Evolutionary conservation across 2,329 filamentous ascomycete genomes (phyloP), one percentile per base, ranked within the genome.

Genomic region (Nigrospora osmanthi): DNA sequence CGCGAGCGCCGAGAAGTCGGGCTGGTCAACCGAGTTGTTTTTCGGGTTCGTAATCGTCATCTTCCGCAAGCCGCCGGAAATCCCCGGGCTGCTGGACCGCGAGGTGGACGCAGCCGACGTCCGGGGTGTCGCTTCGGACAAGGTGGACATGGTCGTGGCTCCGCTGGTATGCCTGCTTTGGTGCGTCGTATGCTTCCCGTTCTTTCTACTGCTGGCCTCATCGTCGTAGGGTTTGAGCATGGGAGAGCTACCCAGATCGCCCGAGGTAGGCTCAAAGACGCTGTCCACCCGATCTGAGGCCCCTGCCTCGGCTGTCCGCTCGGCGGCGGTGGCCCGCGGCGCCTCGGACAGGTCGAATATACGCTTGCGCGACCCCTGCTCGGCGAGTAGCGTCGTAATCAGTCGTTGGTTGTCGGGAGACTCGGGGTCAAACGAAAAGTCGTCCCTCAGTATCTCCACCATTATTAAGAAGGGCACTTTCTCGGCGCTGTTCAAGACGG

Each of bases 381-480:
- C 80, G 16, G 73, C 68, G 16, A 83, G 49, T n/a, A 86, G 62
- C 9, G 66, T 76, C 11, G 68, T 65, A 32, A 86, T 62, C 17
- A 93, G 66, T 43, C 78, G 73, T 57, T 85, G 75, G 54, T 93
- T 93, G 50, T 88, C 83, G 28, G 76, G 70, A 1, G 81, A 83
- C 31, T 85, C 80, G 0, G 87, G 85, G 54, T 91, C 83, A 55
- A 93, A 93, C 32, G 83, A 83, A 58, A 93, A 91, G 56, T 93
- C 87, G 52, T 91, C 87, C 19, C 83, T 73, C 40, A 93, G 66
- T 17, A 93, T 82, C 59, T 93, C 87, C 3, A 91, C 80, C 86
- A 93, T 90, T 28, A 93, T 73, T 41, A 93, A 65, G 63, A 89
- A 93, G 1, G 87, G 87, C 38, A 93, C 87, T 59, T 89, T 86